Evolutionary conservation across 1,284 basidiomycete species (phyloP).

Genomic region (Porphyrellus sp.): DNA sequence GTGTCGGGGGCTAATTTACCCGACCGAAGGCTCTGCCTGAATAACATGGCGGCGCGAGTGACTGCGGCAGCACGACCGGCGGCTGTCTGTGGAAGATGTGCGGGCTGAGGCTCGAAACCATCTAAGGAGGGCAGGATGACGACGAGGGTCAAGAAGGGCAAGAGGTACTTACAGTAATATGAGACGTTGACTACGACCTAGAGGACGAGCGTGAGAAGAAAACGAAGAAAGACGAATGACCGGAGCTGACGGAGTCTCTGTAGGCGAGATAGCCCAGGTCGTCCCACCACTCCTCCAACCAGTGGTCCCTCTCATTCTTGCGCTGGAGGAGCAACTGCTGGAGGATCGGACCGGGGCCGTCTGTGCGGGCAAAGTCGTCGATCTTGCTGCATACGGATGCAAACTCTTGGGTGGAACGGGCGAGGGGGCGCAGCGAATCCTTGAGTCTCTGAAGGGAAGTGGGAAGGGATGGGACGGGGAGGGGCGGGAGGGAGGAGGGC

Average conservation of each 20-base stretch:
- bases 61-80: constrained; percentile 72
- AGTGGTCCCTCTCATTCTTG: constrained; percentile 54
- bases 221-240: neutral
- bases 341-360: constrained; percentile 49
- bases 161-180: constrained; percentile 63
- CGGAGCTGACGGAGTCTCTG: constrained; percentile 62
- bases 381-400: constrained; percentile 54
- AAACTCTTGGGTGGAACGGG: constrained; percentile 58
- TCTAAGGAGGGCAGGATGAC: constrained; percentile 41
- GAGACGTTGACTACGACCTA: constrained; percentile 80
- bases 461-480: constrained; percentile 63
- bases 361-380: constrained; percentile 47
- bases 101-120: constrained; percentile 68
- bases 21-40: constrained; percentile 62
- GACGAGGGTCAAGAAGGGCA: neutral
- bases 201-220: constrained; percentile 1
- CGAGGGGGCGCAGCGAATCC: constrained; percentile 60
- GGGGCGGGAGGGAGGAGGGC: constrained; percentile 43
- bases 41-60: constrained; percentile 67
- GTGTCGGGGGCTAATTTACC: constrained; percentile 71
- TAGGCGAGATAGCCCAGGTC: constrained; percentile 68
- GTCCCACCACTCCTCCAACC: constrained; percentile 86
- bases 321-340: constrained; percentile 56
- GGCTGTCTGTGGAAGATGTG: constrained; percentile 55
- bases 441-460: constrained; percentile 60